A percentile compares a stretch with the other conserved stretches of the same genome.
phyloP scores from a whole-genome alignment of 805 yeast species.

The Candida dajiaensis region DNA sequence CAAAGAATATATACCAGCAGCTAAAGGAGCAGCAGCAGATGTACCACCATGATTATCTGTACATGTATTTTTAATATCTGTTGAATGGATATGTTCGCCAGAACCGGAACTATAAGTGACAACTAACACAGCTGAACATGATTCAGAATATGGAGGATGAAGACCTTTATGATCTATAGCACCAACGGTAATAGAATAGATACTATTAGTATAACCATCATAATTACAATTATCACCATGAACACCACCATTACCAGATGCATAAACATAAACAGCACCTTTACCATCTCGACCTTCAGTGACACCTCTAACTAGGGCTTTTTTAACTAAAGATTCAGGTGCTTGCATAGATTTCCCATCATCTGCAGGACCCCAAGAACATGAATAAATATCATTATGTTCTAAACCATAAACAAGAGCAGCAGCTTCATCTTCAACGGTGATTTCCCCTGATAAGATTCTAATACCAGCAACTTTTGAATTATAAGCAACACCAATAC shows the following conservation, averaged over 20 bases:
- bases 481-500: conserved; percentile 93
- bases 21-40: conserved; percentile 97
- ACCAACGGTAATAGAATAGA: conserved; percentile 90
- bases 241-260: conserved; percentile 89
- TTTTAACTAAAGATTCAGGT: conserved; percentile 71
- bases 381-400: conserved; percentile 87
- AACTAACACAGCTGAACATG: conserved; percentile 91
- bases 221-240: conserved; percentile 87
- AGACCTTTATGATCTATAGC: conserved; percentile 84
- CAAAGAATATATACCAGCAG: conserved; percentile 90
- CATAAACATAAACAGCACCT: conserved; percentile 91
- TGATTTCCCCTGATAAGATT: conserved; percentile 73
- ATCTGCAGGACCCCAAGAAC: conserved; percentile 98
- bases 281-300: conserved; percentile 73
- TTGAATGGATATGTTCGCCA: conserved; percentile 83
- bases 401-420: conserved; percentile 78
- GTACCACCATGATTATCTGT: conserved; percentile 87
- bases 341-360: conserved; percentile 83
- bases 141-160: conserved; percentile 87
- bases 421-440: conserved; percentile 86
- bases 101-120: conserved; percentile 92
- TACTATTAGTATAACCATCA: conserved; percentile 96
- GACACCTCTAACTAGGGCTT: conserved; percentile 81
- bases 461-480: conserved; percentile 87
- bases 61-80: conserved; percentile 69